Conservation (phyloP, 305 asterid species). For the Solanum hybrid region DNA sequence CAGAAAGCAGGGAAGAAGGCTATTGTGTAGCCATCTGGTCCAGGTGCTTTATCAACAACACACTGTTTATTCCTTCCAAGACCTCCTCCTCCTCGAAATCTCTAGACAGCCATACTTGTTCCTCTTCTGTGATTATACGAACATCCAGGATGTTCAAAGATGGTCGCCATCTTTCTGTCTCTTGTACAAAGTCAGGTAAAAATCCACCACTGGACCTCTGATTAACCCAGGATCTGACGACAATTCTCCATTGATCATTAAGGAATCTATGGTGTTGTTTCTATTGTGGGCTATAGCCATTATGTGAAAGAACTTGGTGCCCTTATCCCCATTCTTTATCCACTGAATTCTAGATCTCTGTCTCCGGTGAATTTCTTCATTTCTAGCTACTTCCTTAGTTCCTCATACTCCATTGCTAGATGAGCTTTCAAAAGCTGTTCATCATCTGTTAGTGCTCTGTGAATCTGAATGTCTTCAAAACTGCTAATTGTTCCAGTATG, state of each 20-base stretch:
- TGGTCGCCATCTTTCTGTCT: not conserved
- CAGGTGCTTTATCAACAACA: not conserved
- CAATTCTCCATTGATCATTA: not conserved
- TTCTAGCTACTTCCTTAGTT: not conserved
- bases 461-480: not conserved
- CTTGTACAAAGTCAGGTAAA: not conserved
- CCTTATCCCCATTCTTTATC: not conserved
- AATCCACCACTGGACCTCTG: not conserved
- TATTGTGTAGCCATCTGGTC: not conserved
- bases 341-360: not conserved
- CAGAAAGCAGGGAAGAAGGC: not conserved
- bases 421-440: not conserved
- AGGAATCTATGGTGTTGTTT: not conserved
- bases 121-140: not conserved
- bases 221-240: not conserved
- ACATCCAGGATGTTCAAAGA: not conserved
- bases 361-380: not conserved
- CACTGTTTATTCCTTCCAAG: not conserved
- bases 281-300: not conserved
- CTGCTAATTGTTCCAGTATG: not conserved
- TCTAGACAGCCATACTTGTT: not conserved
- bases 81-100: not conserved
- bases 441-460: not conserved
- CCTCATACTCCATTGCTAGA: not conserved
- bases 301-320: not conserved